Percentiles rank a stretch among this genome's conserved stretches.
These are phyloP conservation scores for Babesia sp. DNA, from an alignment of 169 alveolate genomes.

Conservation along the genomic window DNA sequence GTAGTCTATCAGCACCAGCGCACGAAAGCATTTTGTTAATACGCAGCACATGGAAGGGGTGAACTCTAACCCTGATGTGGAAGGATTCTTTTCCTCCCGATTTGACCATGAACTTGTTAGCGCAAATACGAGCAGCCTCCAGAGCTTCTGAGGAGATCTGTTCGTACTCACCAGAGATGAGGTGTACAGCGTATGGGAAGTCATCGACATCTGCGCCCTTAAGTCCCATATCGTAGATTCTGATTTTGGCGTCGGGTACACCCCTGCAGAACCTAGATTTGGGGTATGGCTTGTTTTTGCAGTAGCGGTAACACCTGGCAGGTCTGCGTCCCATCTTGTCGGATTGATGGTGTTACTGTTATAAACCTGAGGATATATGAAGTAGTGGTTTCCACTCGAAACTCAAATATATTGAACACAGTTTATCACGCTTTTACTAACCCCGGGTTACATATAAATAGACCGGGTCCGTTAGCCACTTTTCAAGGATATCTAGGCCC, in stretches of 20 bases:
- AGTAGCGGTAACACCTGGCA: constrained; percentile 98
- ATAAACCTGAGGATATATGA: constrained; percentile 5
- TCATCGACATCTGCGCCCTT: constrained; percentile 96
- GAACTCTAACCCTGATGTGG: constrained; percentile 98
- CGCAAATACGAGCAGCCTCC: constrained; percentile 99
- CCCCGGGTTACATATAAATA: neutral
- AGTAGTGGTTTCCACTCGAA: neutral
- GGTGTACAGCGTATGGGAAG: constrained; percentile 96
- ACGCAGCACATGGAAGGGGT: constrained; percentile 99
- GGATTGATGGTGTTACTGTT: neutral
- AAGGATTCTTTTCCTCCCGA: constrained; percentile 96
- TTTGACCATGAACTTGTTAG: constrained; percentile 96
- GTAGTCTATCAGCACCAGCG: constrained; percentile 99
- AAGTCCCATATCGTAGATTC: constrained; percentile 97
- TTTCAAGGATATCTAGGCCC: neutral
- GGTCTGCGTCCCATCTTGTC: constrained; percentile 99
- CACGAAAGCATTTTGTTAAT: constrained; percentile 99
- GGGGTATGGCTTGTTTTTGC: constrained; percentile 99
- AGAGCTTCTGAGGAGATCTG: constrained; percentile 98
- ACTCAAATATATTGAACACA: neutral
- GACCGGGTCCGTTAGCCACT: too few relatives aligned
- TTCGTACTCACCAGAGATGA: constrained; percentile 98
- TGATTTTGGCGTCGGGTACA: constrained; percentile 99
- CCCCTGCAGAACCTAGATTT: constrained; percentile 99
- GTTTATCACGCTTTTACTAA: neutral